These are phyloP conservation scores for Gentiana dahurica DNA, from an alignment of 257 asterid genomes.

Conservation along the genomic window DNA sequence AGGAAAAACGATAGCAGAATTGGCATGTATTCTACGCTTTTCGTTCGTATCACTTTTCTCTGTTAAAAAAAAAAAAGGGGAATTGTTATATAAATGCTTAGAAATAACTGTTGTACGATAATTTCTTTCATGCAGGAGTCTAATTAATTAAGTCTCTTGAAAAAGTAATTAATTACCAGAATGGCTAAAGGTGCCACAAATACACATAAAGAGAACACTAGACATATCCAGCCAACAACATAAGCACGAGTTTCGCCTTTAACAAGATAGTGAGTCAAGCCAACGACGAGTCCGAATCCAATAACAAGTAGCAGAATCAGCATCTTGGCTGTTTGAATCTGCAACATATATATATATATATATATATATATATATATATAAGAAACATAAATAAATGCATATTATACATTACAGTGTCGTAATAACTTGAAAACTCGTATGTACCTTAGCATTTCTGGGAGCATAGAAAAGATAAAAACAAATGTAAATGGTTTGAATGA, in stretches of 20 bases:
- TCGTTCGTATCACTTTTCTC: constrained; percentile 47
- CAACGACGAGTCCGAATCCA: constrained; percentile 35
- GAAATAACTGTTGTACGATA: not conserved
- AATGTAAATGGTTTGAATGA: constrained; percentile 40
- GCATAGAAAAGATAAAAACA: constrained; percentile 48
- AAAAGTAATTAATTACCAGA: constrained; percentile 25
- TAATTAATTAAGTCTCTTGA: too few relatives aligned
- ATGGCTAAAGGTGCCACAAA: constrained; percentile 50
- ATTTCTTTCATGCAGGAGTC: too few relatives aligned
- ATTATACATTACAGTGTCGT: too few relatives aligned
- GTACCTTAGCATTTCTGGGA: constrained; percentile 46
- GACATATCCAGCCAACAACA: constrained; percentile 47
- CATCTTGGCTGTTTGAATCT: constrained; percentile 34
- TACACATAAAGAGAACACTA: constrained; percentile 30
- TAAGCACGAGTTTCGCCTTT: constrained; percentile 25
- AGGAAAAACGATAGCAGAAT: constrained; percentile 55
- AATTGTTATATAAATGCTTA: too few relatives aligned
- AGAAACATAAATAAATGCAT: not conserved
- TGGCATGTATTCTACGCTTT: constrained; percentile 74
- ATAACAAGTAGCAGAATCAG: constrained; percentile 13
- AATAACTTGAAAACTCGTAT: not conserved
- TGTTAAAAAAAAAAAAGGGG: constrained; percentile 9
- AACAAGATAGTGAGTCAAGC: constrained; percentile 23
- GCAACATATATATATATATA: constrained; percentile 10
- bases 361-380: not conserved